Evolutionary conservation across 2,329 filamentous ascomycete species (phyloP), one percentile per base, ranked within the genome.

Genomic region (Cytospora chrysosperma): DNA sequence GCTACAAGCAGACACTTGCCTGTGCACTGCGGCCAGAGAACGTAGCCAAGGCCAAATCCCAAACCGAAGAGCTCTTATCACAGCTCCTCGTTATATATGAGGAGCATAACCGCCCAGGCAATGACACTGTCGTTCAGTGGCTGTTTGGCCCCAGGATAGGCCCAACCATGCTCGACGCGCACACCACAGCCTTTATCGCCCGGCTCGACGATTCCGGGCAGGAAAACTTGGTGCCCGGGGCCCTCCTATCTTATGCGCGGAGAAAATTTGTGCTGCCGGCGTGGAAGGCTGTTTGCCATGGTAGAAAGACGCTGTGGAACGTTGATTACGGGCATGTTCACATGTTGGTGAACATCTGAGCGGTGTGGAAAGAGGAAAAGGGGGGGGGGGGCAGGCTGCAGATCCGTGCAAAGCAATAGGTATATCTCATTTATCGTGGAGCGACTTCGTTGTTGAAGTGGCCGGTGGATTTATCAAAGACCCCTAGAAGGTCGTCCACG

Each of bases 241-340:
- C 66, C n/a, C 54, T 68, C 50, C 59, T 53, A 30, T 51, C 30
- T 1, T 68, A 66, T 54, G 65, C 63, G 24, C 57, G 53, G 34
- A 27, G 49, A 2, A 21, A 47, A 30, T 52, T 53, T 24, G 51
- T 26, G 21, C 28, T 62, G 3, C 63, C 63, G 2, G n/a, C 51
- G 7, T 68, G 65, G 67, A 43, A 59, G 7, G 55, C 47, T 57
- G 63, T 63, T 15, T 66, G 60, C 56, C 65, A 64, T 27, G 67
- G 65, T 13, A 59, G 63, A 59, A 57, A 62, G 49, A 68, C 67
- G 50, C 52, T 34, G 28, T 68, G 59, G 58, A 51, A 67, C 7
- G 21, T 13, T 1, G 10, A 7, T 12, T 63, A 63, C 21, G 56
- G 61, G 27, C 61, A 59, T 34, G 61, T 49, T 5, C 28, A 27